Conservation (phyloP, 2,329 filamentous ascomycete genomes). For the Colletotrichum eleusines region DNA sequence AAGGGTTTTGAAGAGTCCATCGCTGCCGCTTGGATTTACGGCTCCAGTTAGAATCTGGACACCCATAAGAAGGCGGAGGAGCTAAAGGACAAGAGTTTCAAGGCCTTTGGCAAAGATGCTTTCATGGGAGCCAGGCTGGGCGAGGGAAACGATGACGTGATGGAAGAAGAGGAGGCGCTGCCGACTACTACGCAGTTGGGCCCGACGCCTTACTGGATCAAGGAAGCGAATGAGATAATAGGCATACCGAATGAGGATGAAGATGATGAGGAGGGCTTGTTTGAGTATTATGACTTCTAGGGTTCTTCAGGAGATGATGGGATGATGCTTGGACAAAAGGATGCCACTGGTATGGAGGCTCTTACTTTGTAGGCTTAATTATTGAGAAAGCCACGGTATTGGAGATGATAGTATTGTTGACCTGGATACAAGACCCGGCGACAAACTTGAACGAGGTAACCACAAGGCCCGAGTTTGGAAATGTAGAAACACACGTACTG, state of each 20-base stretch:
- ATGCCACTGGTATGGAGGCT: background rate
- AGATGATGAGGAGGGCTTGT: background rate
- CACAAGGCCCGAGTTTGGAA: background rate
- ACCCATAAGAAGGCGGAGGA: background rate
- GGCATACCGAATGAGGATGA: background rate
- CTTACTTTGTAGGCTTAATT: background rate
- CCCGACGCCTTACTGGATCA: conserved; percentile 20
- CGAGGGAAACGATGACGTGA: background rate
- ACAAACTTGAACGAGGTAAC: background rate
- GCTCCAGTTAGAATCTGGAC: conserved; percentile 28
- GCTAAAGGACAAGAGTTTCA: too few relatives aligned
- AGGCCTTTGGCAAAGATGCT: background rate
- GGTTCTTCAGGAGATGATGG: background rate
- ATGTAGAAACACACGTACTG: background rate
- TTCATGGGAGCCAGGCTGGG: conserved; percentile 18
- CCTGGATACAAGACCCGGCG: too few relatives aligned
- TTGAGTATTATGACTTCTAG: background rate
- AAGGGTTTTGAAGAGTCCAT: conserved; percentile 16
- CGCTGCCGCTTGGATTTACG: conserved; percentile 11
- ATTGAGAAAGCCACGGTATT: background rate
- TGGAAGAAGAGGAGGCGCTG: background rate
- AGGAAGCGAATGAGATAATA: conserved; percentile 22
- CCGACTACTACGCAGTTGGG: background rate
- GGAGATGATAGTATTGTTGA: background rate
- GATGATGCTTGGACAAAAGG: background rate